Percentiles rank a stretch among this genome's conserved stretches.
phyloP scores from a whole-genome alignment of 31 red algal species.

The Porphyra umbilicalis region DNA sequence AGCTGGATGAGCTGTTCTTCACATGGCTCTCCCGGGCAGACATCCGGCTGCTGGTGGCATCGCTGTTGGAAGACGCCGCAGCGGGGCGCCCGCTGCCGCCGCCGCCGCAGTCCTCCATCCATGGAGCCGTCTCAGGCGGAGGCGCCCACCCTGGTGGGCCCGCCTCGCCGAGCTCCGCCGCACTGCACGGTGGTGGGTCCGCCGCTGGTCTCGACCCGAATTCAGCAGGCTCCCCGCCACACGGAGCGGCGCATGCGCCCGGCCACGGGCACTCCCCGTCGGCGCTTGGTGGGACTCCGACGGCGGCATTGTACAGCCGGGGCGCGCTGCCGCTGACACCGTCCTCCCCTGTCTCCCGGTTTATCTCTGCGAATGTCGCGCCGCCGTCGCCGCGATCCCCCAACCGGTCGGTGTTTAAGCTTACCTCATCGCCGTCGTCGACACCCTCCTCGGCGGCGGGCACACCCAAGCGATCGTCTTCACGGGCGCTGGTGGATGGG shows the following conservation, averaged over 20 bases:
- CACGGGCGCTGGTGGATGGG: neutral
- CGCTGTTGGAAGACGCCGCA: constrained; percentile 41
- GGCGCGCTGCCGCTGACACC: neutral
- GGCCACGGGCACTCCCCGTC: neutral
- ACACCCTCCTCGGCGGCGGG: neutral
- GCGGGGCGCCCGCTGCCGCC: constrained; percentile 10
- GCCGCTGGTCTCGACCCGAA: neutral
- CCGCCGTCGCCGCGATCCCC: neutral
- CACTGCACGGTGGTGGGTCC: neutral
- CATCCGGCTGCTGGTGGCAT: constrained; percentile 31
- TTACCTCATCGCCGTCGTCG: neutral
- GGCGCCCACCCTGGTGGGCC: neutral
- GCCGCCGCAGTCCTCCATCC: neutral
- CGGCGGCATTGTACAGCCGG: neutral
- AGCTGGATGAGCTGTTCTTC: constrained; percentile 78
- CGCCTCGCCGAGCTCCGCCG: neutral
- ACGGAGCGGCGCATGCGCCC: neutral
- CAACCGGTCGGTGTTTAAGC: neutral
- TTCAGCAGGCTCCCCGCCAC: neutral
- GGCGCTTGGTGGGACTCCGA: neutral
- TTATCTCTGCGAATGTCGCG: neutral
- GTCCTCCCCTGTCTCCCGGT: neutral
- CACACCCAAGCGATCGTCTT: neutral
- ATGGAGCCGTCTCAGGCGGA: neutral
- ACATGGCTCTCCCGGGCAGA: constrained; percentile 63